Base-by-base conservation (phyloP, 2,329 filamentous ascomycete genomes). In the Penicillium sp. region DNA sequence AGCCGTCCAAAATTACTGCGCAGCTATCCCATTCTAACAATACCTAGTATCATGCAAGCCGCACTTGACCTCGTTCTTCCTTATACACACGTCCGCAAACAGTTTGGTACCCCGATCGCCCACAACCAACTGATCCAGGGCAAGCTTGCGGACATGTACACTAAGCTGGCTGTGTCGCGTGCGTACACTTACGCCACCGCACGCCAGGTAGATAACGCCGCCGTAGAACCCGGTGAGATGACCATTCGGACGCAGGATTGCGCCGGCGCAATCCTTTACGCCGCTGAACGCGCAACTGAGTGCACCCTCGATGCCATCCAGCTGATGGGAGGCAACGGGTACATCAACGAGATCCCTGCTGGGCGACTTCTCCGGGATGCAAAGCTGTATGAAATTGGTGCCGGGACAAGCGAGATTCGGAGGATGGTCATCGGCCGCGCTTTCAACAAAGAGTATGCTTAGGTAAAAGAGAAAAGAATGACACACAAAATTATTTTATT, bases 141-240 rank as follows among this genome's bases (percentile, higher is more conserved):
- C 53, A 93, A 92, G 70, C 81, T 97, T 42, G 91, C 94, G 52
- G 92, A 97, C 72, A 97, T 99, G 92, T 95, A 97, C 76, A 97
- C 91, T 44, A 96, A 96, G 74, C 83, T 94, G 55, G 87, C 90
- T 66, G 91, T 89, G 10, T 86, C 88, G 14, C 80, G 86, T n/a
- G 83, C 91, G 2, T 97, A 96, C 74, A 97, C 93, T 0, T 96
- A 96, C 69, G 78, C 81, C 35, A 92, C 92, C 0, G 94, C 94
- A 3, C 81, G 83, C 43, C 81, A 83, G 2, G 88, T 97, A 18
- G 93, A 97, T 65, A 89, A 93, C 71, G 77, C 84, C 11, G 87
- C 85, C 16, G 64, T 47, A 1, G 49, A 61, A 6, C 60, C 66
- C 6, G 63, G 61, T 2, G 63, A 64, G 30, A 57, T 68, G 10